Evolutionary conservation across 148 eudicot genomes (phyloP).

Genomic region (Pouteria glomerata): DNA sequence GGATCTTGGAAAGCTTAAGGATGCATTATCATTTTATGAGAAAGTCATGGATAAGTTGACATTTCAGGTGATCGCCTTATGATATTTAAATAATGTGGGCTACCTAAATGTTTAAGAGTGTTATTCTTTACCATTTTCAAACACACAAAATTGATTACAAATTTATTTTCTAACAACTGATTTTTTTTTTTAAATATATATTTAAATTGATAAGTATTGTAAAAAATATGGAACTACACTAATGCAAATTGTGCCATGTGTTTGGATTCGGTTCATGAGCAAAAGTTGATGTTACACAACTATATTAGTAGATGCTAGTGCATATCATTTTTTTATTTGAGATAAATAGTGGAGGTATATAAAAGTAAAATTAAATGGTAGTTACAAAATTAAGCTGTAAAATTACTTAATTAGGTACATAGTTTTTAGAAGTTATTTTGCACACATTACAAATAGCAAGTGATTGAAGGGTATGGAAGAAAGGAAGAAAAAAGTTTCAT

Average conservation of each 20-base stretch:
- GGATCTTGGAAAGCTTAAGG: slow-evolving; percentile 79
- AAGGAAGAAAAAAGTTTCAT: too few relatives aligned
- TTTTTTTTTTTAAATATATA: not conserved
- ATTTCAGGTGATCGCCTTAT: slow-evolving; percentile 50
- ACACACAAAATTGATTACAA: not conserved
- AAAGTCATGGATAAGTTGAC: slow-evolving; percentile 71
- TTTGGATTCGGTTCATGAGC: not conserved
- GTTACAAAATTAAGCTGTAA: too few relatives aligned
- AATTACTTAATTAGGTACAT: too few relatives aligned
- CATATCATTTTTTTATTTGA: too few relatives aligned
- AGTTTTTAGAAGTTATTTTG: too few relatives aligned
- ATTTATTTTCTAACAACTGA: not conserved
- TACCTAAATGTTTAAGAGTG: not conserved
- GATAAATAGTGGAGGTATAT: too few relatives aligned
- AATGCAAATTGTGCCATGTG: not conserved
- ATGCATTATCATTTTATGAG: slow-evolving; percentile 76
- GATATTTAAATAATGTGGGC: slow-evolving; percentile 6
- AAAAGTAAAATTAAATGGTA: too few relatives aligned
- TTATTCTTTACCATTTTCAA: not conserved
- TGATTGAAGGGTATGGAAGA: too few relatives aligned
- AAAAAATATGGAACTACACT: not conserved
- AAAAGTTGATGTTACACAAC: not conserved
- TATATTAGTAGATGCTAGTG: not conserved
- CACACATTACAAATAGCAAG: too few relatives aligned
- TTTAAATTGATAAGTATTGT: not conserved